phyloP scores from a whole-genome alignment of 1,284 basidiomycete genomes.

The Apiotrichum sp. region DNA sequence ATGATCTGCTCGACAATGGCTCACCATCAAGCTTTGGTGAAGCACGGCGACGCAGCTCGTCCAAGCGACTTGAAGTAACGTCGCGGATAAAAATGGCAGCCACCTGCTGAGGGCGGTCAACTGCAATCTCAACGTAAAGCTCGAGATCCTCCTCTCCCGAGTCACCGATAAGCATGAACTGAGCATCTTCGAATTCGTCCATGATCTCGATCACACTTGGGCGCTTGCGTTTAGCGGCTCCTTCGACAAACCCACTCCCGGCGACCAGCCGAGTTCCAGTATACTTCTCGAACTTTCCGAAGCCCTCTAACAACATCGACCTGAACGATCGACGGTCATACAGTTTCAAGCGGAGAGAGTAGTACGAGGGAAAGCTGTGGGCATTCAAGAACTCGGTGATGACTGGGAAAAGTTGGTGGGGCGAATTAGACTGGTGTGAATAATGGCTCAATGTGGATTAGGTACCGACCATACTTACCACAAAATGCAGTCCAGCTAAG shows the following conservation, averaged over 20 bases:
- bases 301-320: conserved; percentile 66
- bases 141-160: conserved; percentile 84
- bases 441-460: background rate
- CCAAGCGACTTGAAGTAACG: conserved; percentile 48
- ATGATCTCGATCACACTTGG: conserved; percentile 66
- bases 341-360: conserved; percentile 64
- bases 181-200: conserved; percentile 64
- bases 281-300: conserved; percentile 45
- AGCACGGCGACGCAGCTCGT: conserved; percentile 7
- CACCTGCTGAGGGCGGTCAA: conserved; percentile 55
- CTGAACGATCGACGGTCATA: conserved; percentile 76
- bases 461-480: conserved; percentile 54
- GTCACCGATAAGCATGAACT: conserved; percentile 79
- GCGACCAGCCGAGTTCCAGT: no score
- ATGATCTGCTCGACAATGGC: no score
- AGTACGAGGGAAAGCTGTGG: conserved; percentile 49
- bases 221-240: conserved; percentile 56
- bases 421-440: conserved; percentile 69
- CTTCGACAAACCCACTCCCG: no score
- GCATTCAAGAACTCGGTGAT: conserved; percentile 70
- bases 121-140: conserved; percentile 66
- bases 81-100: conserved; percentile 72
- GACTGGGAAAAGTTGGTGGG: conserved; percentile 75
- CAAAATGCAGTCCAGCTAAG: conserved; percentile 75
- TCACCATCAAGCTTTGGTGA: background rate